phyloP scores from a whole-genome alignment of 352 stramenopile genomes.

The Phytophthora crassamura region DNA sequence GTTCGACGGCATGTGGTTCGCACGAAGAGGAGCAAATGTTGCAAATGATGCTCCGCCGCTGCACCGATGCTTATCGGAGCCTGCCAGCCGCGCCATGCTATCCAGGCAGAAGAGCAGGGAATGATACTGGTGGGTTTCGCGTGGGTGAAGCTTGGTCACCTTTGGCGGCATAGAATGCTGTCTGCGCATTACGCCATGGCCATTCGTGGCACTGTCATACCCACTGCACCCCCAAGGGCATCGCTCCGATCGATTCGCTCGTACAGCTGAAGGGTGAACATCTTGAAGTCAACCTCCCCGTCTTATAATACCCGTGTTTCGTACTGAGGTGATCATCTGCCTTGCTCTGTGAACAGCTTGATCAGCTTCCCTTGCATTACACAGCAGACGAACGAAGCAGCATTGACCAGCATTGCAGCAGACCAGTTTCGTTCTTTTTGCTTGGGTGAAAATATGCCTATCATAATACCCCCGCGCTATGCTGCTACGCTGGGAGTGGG shows the following conservation, averaged over 20 bases:
- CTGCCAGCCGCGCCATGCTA: slow-evolving; percentile 9
- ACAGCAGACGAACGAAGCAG: too few species aligned
- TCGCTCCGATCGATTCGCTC: slow-evolving; percentile 3
- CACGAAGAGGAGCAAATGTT: slow-evolving; percentile 14
- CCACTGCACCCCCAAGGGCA: slow-evolving; percentile 6
- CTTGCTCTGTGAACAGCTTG: too few species aligned
- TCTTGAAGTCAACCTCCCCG: too few species aligned
- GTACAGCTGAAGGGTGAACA: slow-evolving; percentile 23
- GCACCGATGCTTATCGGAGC: slow-evolving; percentile 15
- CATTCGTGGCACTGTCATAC: slow-evolving; percentile 8
- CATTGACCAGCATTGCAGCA: too few species aligned
- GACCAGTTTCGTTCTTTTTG: too few species aligned
- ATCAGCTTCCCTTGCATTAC: too few species aligned
- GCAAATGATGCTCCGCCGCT: not conserved
- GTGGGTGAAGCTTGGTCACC: slow-evolving; percentile 10
- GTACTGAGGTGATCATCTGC: too few species aligned
- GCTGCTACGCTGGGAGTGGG: too few species aligned
- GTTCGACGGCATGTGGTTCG: slow-evolving; percentile 19
- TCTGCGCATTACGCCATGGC: slow-evolving; percentile 26
- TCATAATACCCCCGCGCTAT: too few species aligned
- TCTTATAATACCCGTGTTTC: too few species aligned
- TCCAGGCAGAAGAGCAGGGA: slow-evolving; percentile 9
- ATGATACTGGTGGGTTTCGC: slow-evolving; percentile 22
- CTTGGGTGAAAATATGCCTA: too few species aligned
- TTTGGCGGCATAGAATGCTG: not conserved